A percentile compares a stretch with the other conserved stretches of the same genome.
These are phyloP conservation scores for Podila epigama DNA, from an alignment of 192 early-diverging fungal species.

Conservation along the genomic window DNA sequence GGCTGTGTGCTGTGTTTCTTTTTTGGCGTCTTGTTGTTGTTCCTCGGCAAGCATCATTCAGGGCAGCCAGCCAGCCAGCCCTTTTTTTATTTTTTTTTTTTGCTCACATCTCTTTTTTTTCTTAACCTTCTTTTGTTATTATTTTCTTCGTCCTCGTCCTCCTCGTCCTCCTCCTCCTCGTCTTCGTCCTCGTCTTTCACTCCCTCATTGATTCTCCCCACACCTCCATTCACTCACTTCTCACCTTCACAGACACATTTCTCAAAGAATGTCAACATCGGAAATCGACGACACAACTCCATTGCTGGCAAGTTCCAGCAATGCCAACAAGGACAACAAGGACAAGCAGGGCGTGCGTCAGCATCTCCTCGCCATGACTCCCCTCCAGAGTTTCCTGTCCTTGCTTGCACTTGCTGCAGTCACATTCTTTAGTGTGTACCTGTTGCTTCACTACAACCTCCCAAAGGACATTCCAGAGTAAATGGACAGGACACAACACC, in stretches of 20 bases:
- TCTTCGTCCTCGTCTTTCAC: not conserved
- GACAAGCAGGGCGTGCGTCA: conserved; percentile 4
- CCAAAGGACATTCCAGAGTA: conserved; percentile 44
- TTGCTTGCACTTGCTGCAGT: conserved; percentile 7
- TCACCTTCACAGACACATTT: not conserved
- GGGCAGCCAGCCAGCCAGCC: too few relatives aligned
- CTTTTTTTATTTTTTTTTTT: too few relatives aligned
- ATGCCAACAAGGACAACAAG: not conserved
- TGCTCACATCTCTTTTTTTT: not conserved
- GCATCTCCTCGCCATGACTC: conserved; percentile 26
- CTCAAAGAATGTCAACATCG: conserved; percentile 3
- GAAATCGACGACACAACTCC: conserved; percentile 20
- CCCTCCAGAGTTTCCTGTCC: conserved; percentile 29
- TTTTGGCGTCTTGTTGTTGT: too few relatives aligned
- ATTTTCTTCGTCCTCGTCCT: not conserved
- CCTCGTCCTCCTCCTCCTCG: not conserved
- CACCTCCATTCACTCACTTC: not conserved
- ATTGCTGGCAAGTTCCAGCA: conserved; percentile 30
- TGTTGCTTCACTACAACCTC: conserved; percentile 26
- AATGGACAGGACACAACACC: too few relatives aligned
- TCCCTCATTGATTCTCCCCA: not conserved
- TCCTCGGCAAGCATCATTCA: too few relatives aligned
- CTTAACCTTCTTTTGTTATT: not conserved
- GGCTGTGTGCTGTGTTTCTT: not conserved
- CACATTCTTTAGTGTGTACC: conserved; percentile 9